Evolutionary conservation across 495 filamentous ascomycete genomes (phyloP), one percentile per base, ranked within the genome.

Genomic region (Chaetomium cochliodes): DNA sequence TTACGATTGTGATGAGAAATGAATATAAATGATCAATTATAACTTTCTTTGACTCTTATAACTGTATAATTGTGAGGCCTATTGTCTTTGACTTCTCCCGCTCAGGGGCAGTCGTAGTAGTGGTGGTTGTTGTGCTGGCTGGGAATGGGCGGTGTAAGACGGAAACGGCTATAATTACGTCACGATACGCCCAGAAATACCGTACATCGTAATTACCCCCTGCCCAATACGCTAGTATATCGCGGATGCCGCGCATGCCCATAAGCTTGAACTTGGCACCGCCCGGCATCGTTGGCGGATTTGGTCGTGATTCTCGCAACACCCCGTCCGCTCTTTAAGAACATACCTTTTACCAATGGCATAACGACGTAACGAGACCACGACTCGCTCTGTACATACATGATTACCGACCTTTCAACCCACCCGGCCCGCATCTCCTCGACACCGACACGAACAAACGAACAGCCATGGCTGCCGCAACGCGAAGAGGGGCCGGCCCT

Each of bases 401-500:
- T 12, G 12, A 28, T 25, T 18, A 26, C 12, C 51, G 3, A 54
- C 33, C 6, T 37, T 37, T 37, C 33, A 37, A 37, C 33, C 33
- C 33, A 12, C 33, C 33, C 33, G 9, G 9, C 9, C 33, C 33
- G 33, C 1, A 54, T 33, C 28, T 3, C n/a, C 44, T 18, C 46
- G 16, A 50, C 6, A 50, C 5, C 20, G 39, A 13, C 16, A 37
- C 4, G 26, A 30, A 28, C 18, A 16, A 15, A 25, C 8, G 28
- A 23, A 26, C 57, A 33, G 33, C 44, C 46, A 60, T 63, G 58
- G 41, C 63, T 16, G 5, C 53, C 63, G 18, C 53, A 42, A 26
- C 57, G 46, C 16, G 65, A 67, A 30, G 64, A 54, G 50, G 41
- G 1, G 13, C 13, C 53, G 44, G 28, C 15, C 20, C 63, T 55